Percentiles rank a stretch among this genome's conserved stretches.
phyloP scores from a whole-genome alignment of 2,329 filamentous ascomycete genomes.

The Exutisphaerella laricina region DNA sequence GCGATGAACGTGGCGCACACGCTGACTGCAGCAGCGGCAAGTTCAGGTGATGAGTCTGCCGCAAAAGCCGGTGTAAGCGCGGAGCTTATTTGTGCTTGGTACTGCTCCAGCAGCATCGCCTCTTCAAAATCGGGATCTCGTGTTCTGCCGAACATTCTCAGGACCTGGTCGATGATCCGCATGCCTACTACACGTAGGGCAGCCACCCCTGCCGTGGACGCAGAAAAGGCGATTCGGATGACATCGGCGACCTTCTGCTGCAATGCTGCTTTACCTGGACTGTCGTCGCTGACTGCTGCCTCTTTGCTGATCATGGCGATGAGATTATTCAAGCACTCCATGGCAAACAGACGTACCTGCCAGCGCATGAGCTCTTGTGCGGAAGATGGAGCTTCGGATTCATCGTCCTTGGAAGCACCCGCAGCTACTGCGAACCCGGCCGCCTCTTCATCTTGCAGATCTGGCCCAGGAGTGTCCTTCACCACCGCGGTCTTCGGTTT shows the following conservation, averaged over 20 bases:
- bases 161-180: constrained; percentile 85
- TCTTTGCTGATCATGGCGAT: constrained; percentile 74
- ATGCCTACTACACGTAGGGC: constrained; percentile 85
- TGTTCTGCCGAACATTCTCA: constrained; percentile 93
- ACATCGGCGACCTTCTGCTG: constrained; percentile 85
- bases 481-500: constrained; percentile 39
- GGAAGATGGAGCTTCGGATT: constrained; percentile 35
- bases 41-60: constrained; percentile 87
- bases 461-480: constrained; percentile 55
- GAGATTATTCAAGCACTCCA: constrained; percentile 80
- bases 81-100: constrained; percentile 96
- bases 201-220: constrained; percentile 87
- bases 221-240: constrained; percentile 93
- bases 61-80: constrained; percentile 95
- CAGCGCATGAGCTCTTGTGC: constrained; percentile 85
- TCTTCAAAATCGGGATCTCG: constrained; percentile 98
- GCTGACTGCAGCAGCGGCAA: constrained; percentile 92
- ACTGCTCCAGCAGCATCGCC: constrained; percentile 91
- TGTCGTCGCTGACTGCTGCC: constrained; percentile 69
- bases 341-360: constrained; percentile 92
- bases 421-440: constrained; percentile 83
- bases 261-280: constrained; percentile 68
- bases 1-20: constrained; percentile 98
- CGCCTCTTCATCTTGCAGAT: constrained; percentile 92
- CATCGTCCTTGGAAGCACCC: constrained; percentile 47